Base-by-base conservation (phyloP, 202 grass and related monocot species). In the Dendrocalamus latiflorus region DNA sequence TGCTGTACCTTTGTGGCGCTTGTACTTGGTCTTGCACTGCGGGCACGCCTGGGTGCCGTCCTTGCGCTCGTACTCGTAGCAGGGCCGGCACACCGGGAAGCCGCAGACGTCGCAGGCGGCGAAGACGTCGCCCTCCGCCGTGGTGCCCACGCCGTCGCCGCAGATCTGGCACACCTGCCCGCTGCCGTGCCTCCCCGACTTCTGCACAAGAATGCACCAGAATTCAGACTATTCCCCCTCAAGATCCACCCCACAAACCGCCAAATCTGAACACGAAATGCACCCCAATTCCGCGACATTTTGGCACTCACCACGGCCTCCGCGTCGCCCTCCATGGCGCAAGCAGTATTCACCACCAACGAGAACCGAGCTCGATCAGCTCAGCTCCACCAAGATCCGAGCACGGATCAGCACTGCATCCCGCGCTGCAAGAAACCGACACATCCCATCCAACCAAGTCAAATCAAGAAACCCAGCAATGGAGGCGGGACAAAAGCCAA, bases 21-120 rank as follows among this genome's bases (percentile, higher is more conserved):
- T 94, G 92, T 94, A 94, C 84, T 94, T 94, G 85, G 92, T 94
- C 86, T 94, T 94, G 92, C 92, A 94, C 80, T 94, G 92, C 2
- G 90, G 92, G 78, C 92, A 94, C 17, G 84, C 92, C 64, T 94
- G 90, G 10, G 86, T 92, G 26, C 92, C 92, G 50, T 94, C 92
- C 78, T 92, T 94, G 73, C 92, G 89, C 84, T 94, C 92, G 80
- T 94, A 92, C 89, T 94, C 92, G 79, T 94, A 94, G 87, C 92
- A 94, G 9, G 92, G 90, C 2, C 92, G 85, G 83, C 92, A 94
- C 4, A 94, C 89, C 4, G 90, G 92, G 78, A 92, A 94, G 20
- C 85, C 81, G 72, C 92, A 94, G 54, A 92, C 87, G 38, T 89
- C 86, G 76, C 92, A 94, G 56, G 92, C 84, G n/a, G 83, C 65